These are phyloP conservation scores for Magnolia kwangsiensis DNA, from an alignment of 164 flowering plant species.

Conservation along the genomic window DNA sequence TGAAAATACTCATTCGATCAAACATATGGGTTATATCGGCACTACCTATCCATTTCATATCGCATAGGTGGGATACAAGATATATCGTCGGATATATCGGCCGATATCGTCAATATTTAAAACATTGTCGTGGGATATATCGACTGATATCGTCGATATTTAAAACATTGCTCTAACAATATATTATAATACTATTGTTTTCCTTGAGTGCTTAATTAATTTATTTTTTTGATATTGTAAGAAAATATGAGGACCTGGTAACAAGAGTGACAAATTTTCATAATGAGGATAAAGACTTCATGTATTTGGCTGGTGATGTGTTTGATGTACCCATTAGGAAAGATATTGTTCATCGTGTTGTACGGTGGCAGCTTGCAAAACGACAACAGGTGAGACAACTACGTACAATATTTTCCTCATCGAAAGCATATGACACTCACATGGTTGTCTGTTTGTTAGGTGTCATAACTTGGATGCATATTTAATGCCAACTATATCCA, in stretches of 20 bases:
- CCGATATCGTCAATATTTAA: no score
- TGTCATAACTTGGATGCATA: neutral
- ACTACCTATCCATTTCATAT: no score
- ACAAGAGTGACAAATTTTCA: slow-evolving; percentile 82
- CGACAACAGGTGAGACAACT: slow-evolving; percentile 63
- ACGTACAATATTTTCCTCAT: neutral
- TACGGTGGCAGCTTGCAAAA: slow-evolving; percentile 96
- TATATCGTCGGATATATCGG: no score
- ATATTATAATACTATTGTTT: no score
- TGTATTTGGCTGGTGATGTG: slow-evolving; percentile 91
- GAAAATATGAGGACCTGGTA: slow-evolving; percentile 70
- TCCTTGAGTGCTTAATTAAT: slow-evolving; percentile 10
- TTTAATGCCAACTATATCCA: neutral
- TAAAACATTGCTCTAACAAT: no score
- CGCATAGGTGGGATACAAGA: no score
- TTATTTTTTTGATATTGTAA: slow-evolving; percentile 27
- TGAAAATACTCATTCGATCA: no score
- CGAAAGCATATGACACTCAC: neutral
- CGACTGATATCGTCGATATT: no score
- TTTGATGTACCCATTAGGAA: slow-evolving; percentile 94
- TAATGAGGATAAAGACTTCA: slow-evolving; percentile 80
- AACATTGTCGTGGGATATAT: no score
- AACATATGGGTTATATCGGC: no score
- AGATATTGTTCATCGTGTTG: slow-evolving; percentile 93
- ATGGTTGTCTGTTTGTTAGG: neutral